Evolutionary conservation across 2,329 filamentous ascomycete genomes (phyloP).

Genomic region (Cladosporium oxysporum): DNA sequence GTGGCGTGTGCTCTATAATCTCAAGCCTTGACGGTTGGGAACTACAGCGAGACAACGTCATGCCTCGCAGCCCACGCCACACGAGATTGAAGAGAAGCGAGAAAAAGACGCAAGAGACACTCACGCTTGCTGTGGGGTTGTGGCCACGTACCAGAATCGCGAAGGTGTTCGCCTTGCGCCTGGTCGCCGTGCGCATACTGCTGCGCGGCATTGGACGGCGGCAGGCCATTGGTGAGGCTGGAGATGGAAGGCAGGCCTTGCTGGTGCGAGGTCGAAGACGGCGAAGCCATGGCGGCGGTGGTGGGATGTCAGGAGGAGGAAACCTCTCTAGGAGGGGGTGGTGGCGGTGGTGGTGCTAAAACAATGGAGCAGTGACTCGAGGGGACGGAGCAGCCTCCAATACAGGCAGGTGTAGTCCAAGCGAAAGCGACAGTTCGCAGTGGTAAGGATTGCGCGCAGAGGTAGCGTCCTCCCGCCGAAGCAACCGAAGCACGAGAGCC

Average conservation of each 20-base stretch:
- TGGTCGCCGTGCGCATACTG: conserved; percentile 36
- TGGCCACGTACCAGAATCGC: conserved; percentile 41
- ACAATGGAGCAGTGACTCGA: conserved; percentile 2
- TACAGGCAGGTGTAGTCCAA: background rate
- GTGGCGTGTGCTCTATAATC: background rate
- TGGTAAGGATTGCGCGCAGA: conserved; percentile 8
- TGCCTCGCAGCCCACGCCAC: background rate
- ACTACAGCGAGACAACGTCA: background rate
- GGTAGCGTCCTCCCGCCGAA: conserved; percentile 9
- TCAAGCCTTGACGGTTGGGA: background rate
- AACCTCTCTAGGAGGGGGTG: background rate
- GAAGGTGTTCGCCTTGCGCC: conserved; percentile 34
- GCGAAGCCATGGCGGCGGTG: conserved; percentile 30
- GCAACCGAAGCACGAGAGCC: conserved; percentile 5
- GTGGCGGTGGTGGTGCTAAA: background rate
- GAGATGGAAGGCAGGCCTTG: conserved; percentile 40
- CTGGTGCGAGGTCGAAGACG: conserved; percentile 24
- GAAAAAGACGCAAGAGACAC: conserved; percentile 23
- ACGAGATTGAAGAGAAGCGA: background rate
- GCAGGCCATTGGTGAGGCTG: conserved; percentile 40
- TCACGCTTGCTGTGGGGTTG: conserved; percentile 42
- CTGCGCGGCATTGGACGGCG: conserved; percentile 25
- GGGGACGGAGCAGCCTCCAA: background rate
- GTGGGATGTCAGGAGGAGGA: conserved; percentile 1
- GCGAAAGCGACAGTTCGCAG: conserved; percentile 3